Base-by-base conservation (phyloP, 257 asterid species). In the Datura wrightii region DNA sequence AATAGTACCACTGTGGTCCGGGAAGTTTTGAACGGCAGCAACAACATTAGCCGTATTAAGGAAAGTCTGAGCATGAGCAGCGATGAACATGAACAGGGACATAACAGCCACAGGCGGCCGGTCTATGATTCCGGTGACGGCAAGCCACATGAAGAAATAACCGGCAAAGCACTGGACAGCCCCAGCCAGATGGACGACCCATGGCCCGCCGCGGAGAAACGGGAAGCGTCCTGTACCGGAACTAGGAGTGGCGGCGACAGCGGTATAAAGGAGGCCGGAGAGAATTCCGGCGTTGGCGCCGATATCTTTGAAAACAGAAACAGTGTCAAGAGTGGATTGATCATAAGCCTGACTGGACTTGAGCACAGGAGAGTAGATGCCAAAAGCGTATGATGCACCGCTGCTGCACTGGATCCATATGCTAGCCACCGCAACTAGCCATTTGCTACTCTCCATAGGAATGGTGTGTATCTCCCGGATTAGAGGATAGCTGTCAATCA, bases 61-160 rank as follows among this genome's bases (percentile, higher is more conserved):
- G 62, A 93, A 96, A 5, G 99, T 94, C 92, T 94, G 98, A 34
- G 99, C 86, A 85, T 96, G 99, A 8, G 99, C 98, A 44, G 93
- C 98, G 16, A 94, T 83, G 85, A 94, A 94, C 98, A 96, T 96
- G 83, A 92, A 93, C 70, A 96, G 84, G 76, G 93, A 93, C 94
- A 92, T 86, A 62, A 87, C 14, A 66, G 89, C 85, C 86, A 93
- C 93, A 58, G 85, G 89, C 52, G 95, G 99, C 36, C 90, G 86
- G 0, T 83, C 84, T 50, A 96, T 87, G 1, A 88, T 87, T n/a
- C 98, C 97, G 53, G 93, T 88, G 80, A 96, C 93, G 34, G 97
- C 91, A 41, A 93, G 92, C 99, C 99, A 96, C 78, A 96, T 93
- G 37, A 93, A 85, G 18, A 96, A 93, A 84, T 96, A 96, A 2